Conservation (phyloP, 2,329 filamentous ascomycete genomes). For the Fusarium mexicanum region DNA sequence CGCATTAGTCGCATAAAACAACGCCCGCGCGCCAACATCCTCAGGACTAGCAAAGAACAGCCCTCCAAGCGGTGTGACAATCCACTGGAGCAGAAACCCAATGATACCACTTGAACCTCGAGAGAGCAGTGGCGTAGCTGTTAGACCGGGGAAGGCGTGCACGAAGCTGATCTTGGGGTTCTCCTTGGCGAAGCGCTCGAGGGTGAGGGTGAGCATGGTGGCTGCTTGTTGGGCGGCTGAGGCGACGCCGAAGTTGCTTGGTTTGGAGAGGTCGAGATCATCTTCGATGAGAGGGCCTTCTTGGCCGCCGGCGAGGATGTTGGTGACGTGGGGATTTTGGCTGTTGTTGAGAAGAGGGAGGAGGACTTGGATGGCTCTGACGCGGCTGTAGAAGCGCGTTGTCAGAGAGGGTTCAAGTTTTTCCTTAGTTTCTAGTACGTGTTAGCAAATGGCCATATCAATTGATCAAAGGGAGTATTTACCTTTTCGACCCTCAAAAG, state of each 20-base stretch:
- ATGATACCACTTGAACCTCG: slow-evolving; percentile 34
- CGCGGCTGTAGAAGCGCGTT: slow-evolving; percentile 66
- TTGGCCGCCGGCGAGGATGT: slow-evolving; percentile 59
- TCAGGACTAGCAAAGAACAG: slow-evolving; percentile 21
- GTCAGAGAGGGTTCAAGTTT: slow-evolving; percentile 62
- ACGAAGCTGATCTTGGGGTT: slow-evolving; percentile 53
- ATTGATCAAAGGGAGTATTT: accelerated
- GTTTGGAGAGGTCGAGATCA: slow-evolving; percentile 56
- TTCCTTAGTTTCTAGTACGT: slow-evolving; percentile 62
- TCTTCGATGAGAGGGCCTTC: slow-evolving; percentile 57
- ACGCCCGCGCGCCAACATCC: slow-evolving; percentile 32
- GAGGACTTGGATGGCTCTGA: slow-evolving; percentile 65
- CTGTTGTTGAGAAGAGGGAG: slow-evolving; percentile 60
- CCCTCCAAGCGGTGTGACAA: slow-evolving; percentile 23
- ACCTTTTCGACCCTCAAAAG: slow-evolving; percentile 39
- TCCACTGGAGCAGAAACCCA: slow-evolving; percentile 18
- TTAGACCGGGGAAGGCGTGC: slow-evolving; percentile 47
- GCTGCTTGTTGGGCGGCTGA: slow-evolving; percentile 57
- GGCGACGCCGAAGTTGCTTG: slow-evolving; percentile 45
- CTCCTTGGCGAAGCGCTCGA: slow-evolving; percentile 58
- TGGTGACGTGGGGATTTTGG: slow-evolving; percentile 57
- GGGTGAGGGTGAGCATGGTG: slow-evolving; percentile 58
- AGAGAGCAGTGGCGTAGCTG: slow-evolving; percentile 34
- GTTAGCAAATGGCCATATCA: accelerated
- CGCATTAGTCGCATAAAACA: slow-evolving; percentile 40